These are phyloP conservation scores for Haplosporangium sp. DNA, from an alignment of 371 early-diverging fungal species.

Conservation along the genomic window DNA sequence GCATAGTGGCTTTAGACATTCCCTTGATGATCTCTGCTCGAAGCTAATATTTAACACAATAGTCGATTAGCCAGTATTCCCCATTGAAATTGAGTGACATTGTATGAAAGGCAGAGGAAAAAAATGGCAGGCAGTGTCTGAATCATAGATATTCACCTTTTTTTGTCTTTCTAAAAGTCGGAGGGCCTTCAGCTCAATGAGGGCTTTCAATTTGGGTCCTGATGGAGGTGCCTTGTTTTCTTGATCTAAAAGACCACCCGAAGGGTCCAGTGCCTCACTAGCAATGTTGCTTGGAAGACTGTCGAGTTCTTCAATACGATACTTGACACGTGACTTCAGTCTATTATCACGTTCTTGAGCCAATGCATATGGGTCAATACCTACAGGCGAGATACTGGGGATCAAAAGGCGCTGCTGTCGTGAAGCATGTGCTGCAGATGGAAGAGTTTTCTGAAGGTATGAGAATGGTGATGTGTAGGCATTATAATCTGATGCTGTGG, in stretches of 20 bases:
- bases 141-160: slow-evolving; percentile 51
- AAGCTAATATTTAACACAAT: slow-evolving; percentile 59
- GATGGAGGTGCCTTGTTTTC: slow-evolving; percentile 46
- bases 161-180: slow-evolving; percentile 82
- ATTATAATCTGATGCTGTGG: slow-evolving; percentile 50
- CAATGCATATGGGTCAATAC: slow-evolving; percentile 81
- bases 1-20: slow-evolving; percentile 74
- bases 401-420: slow-evolving; percentile 78
- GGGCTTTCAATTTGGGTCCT: slow-evolving; percentile 71
- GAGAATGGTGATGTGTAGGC: slow-evolving; percentile 63
- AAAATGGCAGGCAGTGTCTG: too few relatives aligned
- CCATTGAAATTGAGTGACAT: background rate
- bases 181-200: slow-evolving; percentile 87
- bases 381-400: slow-evolving; percentile 82
- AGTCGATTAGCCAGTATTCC: background rate
- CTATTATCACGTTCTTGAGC: slow-evolving; percentile 81
- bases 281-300: slow-evolving; percentile 68
- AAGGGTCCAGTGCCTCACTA: slow-evolving; percentile 55
- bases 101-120: too few relatives aligned
- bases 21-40: slow-evolving; percentile 84
- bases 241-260: slow-evolving; percentile 34
- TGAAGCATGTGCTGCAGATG: slow-evolving; percentile 67
- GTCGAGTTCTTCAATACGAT: slow-evolving; percentile 84
- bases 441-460: slow-evolving; percentile 63
- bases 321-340: slow-evolving; percentile 72